Conservation (phyloP, 2,329 filamentous ascomycete species). For the Bimuria novae-zelandiae region DNA sequence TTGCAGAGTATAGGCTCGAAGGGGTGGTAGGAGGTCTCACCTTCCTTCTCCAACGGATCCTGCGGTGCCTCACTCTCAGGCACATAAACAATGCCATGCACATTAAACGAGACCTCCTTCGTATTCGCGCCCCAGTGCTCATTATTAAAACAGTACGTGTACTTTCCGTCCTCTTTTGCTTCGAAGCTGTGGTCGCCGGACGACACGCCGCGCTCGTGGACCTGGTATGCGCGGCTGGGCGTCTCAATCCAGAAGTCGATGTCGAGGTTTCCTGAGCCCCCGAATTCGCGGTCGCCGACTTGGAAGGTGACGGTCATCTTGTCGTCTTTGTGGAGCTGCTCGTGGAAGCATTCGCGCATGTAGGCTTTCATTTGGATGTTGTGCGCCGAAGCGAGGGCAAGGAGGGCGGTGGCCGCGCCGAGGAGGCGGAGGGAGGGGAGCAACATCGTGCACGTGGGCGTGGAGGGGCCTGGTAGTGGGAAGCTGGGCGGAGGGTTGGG, state of each 20-base stretch:
- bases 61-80: slow-evolving; percentile 81
- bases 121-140: slow-evolving; percentile 95
- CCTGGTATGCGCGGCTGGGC: slow-evolving; percentile 74
- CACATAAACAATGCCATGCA: slow-evolving; percentile 97
- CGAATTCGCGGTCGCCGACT: slow-evolving; percentile 95
- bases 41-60: slow-evolving; percentile 89
- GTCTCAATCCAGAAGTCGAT: slow-evolving; percentile 97
- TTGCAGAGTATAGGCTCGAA: not conserved
- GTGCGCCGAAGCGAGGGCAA: slow-evolving; percentile 74
- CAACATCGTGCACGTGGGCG: slow-evolving; percentile 36
- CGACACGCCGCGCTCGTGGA: slow-evolving; percentile 79
- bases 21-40: slow-evolving; percentile 53
- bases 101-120: slow-evolving; percentile 99
- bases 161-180: slow-evolving; percentile 83
- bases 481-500: slow-evolving; percentile 9
- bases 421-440: slow-evolving; percentile 45
- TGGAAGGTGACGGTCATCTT: slow-evolving; percentile 99
- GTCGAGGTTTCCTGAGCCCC: slow-evolving; percentile 89
- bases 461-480: slow-evolving; percentile 16
- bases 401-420: slow-evolving; percentile 58
- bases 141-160: slow-evolving; percentile 98
- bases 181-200: slow-evolving; percentile 94
- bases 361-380: slow-evolving; percentile 95
- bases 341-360: slow-evolving; percentile 97
- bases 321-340: slow-evolving; percentile 88